Conservation (phyloP, 192 early-diverging fungal species). For the Haplosporangium gracile region DNA sequence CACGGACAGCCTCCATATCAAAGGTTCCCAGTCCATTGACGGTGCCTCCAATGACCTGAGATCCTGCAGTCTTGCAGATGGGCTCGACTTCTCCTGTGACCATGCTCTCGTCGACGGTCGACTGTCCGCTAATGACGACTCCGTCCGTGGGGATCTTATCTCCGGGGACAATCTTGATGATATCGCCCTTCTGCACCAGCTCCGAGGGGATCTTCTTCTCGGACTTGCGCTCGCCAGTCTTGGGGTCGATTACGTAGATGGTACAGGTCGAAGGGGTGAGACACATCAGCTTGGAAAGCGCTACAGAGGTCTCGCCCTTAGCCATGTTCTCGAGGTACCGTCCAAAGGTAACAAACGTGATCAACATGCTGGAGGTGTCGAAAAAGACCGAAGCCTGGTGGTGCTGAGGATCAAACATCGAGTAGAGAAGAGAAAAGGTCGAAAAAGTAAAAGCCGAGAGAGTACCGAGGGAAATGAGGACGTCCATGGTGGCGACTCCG, state of each 20-base stretch:
- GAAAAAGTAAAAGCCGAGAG: slow-evolving; percentile 89
- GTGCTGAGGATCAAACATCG: slow-evolving; percentile 65
- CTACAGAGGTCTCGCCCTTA: slow-evolving; percentile 92
- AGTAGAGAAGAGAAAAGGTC: slow-evolving; percentile 78
- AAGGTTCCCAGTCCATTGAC: slow-evolving; percentile 93
- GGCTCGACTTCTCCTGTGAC: slow-evolving; percentile 94
- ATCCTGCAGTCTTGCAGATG: slow-evolving; percentile 76
- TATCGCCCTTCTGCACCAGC: slow-evolving; percentile 87
- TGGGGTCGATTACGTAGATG: slow-evolving; percentile 65
- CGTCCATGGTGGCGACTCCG: slow-evolving; percentile 95
- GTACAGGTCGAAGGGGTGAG: slow-evolving; percentile 85
- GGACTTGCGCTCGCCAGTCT: slow-evolving; percentile 57
- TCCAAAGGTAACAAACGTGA: slow-evolving; percentile 94
- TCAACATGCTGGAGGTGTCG: slow-evolving; percentile 92
- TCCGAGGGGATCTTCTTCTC: slow-evolving; percentile 88
- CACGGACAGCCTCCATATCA: slow-evolving; percentile 85
- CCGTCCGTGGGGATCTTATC: slow-evolving; percentile 96
- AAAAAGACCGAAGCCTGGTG: slow-evolving; percentile 87
- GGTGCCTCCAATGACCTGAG: slow-evolving; percentile 91
- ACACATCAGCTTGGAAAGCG: slow-evolving; percentile 89
- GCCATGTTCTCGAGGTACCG: slow-evolving; percentile 95
- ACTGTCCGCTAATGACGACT: slow-evolving; percentile 75
- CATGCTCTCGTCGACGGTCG: slow-evolving; percentile 94
- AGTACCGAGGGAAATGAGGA: slow-evolving; percentile 90
- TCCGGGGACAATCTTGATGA: slow-evolving; percentile 90